phyloP scores from a whole-genome alignment of 495 filamentous ascomycete genomes.

The Talaromyces ruber region DNA sequence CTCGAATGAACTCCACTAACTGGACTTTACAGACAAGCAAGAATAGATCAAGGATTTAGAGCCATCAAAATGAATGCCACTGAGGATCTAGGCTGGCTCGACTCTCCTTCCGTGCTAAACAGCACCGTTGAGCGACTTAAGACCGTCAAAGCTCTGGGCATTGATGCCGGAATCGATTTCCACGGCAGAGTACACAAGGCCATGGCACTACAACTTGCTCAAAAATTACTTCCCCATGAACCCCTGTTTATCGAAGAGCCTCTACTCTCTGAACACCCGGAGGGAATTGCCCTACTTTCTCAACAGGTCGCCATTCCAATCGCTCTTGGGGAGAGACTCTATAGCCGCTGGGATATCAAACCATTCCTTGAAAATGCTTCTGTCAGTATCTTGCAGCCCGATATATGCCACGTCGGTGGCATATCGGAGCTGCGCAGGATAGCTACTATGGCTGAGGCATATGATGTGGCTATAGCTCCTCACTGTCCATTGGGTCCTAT shows the following conservation, averaged over 20 bases:
- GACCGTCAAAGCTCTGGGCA: background rate
- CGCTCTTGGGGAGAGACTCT: slow-evolving; percentile 66
- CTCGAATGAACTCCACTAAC: background rate
- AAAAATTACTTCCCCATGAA: background rate
- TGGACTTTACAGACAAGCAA: slow-evolving; percentile 42
- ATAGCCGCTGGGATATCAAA: slow-evolving; percentile 67
- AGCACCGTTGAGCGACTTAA: slow-evolving; percentile 48
- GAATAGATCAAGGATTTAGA: slow-evolving; percentile 61
- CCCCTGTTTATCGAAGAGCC: background rate
- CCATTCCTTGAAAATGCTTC: slow-evolving; percentile 59
- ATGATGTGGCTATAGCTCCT: slow-evolving; percentile 67
- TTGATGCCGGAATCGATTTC: background rate
- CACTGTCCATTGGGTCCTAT: slow-evolving; percentile 73
- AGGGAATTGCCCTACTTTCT: slow-evolving; percentile 26
- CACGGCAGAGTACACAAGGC: background rate
- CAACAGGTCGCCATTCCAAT: slow-evolving; percentile 56
- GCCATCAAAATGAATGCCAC: slow-evolving; percentile 77
- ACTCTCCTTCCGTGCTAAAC: slow-evolving; percentile 55
- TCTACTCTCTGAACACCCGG: background rate
- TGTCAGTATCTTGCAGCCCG: slow-evolving; percentile 68
- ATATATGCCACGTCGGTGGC: slow-evolving; percentile 67
- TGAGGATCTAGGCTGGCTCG: slow-evolving; percentile 69
- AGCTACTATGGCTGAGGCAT: slow-evolving; percentile 65
- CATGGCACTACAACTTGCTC: background rate
- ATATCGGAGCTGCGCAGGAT: slow-evolving; percentile 66